phyloP scores from a whole-genome alignment of 2,329 filamentous ascomycete genomes.

The Macrophomina phaseolina region DNA sequence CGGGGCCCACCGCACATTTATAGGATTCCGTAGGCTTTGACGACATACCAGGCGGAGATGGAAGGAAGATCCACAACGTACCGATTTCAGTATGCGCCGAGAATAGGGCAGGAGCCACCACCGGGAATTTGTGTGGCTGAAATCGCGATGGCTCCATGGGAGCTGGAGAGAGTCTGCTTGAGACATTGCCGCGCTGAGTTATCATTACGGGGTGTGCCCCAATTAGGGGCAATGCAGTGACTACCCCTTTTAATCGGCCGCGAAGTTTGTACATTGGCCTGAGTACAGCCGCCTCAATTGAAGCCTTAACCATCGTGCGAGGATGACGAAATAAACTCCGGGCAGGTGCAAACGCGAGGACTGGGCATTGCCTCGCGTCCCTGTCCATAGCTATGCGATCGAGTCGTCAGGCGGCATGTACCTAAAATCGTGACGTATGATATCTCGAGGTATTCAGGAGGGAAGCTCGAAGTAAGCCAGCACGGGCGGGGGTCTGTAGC shows the following conservation, averaged over 20 bases:
- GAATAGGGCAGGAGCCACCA: background rate
- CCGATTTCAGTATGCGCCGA: background rate
- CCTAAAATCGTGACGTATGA: conserved; percentile 13
- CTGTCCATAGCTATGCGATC: conserved; percentile 4
- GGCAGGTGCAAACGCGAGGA: conserved; percentile 7
- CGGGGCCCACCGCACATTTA: conserved; percentile 12
- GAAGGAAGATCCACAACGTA: background rate
- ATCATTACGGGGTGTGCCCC: background rate
- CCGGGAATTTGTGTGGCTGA: background rate
- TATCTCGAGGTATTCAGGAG: background rate
- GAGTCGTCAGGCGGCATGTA: conserved; percentile 9
- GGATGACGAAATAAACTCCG: conserved; percentile 11
- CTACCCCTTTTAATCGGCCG: conserved; percentile 1
- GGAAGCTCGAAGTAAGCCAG: background rate
- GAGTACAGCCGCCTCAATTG: background rate
- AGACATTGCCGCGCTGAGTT: background rate
- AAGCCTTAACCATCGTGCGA: background rate
- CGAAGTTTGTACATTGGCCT: background rate
- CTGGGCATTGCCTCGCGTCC: conserved; percentile 1
- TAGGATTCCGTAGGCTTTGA: background rate
- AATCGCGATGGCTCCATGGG: background rate
- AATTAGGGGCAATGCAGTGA: background rate
- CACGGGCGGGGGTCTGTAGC: background rate
- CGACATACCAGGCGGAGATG: background rate
- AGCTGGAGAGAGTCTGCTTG: background rate